Conservation (phyloP, 2,329 filamentous ascomycete genomes). For the Epichloe elymi region DNA sequence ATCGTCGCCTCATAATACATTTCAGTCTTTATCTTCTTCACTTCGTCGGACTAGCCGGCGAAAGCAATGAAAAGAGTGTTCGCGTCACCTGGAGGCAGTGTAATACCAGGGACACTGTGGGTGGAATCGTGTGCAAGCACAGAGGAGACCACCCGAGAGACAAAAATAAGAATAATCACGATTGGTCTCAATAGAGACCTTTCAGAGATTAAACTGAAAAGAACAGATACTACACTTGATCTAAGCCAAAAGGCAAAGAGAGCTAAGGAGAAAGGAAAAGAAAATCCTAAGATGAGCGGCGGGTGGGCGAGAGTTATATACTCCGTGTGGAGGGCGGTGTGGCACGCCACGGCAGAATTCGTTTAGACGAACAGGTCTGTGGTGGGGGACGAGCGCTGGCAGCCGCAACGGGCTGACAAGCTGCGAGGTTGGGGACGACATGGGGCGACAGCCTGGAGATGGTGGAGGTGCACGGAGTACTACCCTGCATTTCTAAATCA, state of each 20-base stretch:
- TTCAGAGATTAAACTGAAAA: constrained; percentile 97
- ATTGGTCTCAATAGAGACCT: constrained; percentile 58
- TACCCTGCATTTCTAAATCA: too few species aligned
- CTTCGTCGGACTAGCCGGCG: constrained; percentile 22
- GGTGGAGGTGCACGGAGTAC: too few species aligned
- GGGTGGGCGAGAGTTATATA: constrained; percentile 15
- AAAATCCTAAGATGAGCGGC: constrained; percentile 9
- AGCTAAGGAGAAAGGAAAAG: constrained; percentile 26
- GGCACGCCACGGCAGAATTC: constrained; percentile 5
- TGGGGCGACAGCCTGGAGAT: not conserved
- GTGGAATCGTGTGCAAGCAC: constrained; percentile 27
- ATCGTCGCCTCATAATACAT: too few species aligned
- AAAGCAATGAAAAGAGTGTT: constrained; percentile 27
- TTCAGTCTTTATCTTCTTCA: constrained; percentile 23
- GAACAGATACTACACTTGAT: constrained; percentile 96
- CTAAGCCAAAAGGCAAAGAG: constrained; percentile 55
- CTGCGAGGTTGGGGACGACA: not conserved
- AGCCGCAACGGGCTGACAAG: not conserved
- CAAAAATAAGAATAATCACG: constrained; percentile 67
- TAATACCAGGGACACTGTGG: constrained; percentile 33
- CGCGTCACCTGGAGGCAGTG: constrained; percentile 32
- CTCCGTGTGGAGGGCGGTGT: constrained; percentile 4
- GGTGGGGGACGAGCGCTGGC: constrained; percentile 2
- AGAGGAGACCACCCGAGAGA: constrained; percentile 21
- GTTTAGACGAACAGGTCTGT: not conserved